Base-by-base conservation (phyloP, 192 early-diverging fungal genomes). In the Coemansia sp. region DNA sequence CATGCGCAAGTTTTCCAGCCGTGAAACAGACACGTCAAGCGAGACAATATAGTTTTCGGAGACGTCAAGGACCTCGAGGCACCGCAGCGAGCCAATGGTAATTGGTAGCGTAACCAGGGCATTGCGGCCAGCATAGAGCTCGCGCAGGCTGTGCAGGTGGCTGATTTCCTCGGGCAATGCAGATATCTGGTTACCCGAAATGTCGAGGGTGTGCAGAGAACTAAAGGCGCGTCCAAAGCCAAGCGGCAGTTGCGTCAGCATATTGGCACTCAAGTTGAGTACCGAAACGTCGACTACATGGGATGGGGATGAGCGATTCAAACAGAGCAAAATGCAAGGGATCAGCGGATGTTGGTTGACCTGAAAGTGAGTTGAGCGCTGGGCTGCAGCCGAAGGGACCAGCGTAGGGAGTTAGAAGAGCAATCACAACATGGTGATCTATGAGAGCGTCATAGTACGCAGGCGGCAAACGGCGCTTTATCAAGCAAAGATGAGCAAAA, bases 1-100 rank as follows among this genome's bases (percentile, higher is more conserved):
- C 64, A 76, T 68, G 18, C 74, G 76, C 59, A 84, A 71, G 10
- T 28, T 45, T 25, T 65, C 65, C 58, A 84, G 68, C 20, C 67
- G 76, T 16, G 73, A 65, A 7, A 84, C 21, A 28, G 60, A 68
- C 13, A 57, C 42, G 12, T 79, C 64, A 18, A 84, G 60, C 3
- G 59, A 47, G 4, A 42, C 37, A 25, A 84, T 65, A 45, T 66
- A 43, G 74, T 84, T 84, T 47, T 73, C 60, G 6, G 77, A 72
- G 3, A 84, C 37, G 45, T 74, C 68, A 33, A 84, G 64, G 8
- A 79, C 60, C 66, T 84, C 82, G 9, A 84, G 71, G 48, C 65
- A 38, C 11, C 59, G 62, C 56, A 84, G 68, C 33, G 70, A 60
- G 36, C 74, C 72, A 13, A 84, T 48, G 8, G 77, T 62, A 12